Conservation (phyloP, 2,329 filamentous ascomycete genomes). For the Torrubiellomyces zombiae region DNA sequence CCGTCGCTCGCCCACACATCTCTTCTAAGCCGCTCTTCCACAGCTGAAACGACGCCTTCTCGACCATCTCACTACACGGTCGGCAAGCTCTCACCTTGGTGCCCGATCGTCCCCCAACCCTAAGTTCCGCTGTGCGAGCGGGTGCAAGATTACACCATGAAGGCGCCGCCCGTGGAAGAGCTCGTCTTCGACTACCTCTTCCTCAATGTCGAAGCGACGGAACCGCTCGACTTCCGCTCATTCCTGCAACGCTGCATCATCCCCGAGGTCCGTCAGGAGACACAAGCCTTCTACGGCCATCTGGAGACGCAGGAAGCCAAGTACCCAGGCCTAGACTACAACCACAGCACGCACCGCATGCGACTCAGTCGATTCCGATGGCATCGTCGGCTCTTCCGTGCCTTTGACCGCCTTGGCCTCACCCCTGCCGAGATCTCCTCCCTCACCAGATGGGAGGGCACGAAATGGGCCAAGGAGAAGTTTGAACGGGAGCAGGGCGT, state of each 20-base stretch:
- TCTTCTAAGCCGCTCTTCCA: too few relatives aligned
- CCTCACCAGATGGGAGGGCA: conserved; percentile 70
- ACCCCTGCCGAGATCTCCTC: conserved; percentile 53
- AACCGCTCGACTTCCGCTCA: conserved; percentile 54
- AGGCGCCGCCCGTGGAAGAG: conserved; percentile 51
- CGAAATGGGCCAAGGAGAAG: conserved; percentile 65
- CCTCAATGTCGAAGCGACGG: conserved; percentile 46
- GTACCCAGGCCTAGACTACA: conserved; percentile 70
- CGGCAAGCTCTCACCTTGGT: conserved; percentile 1
- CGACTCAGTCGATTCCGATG: conserved; percentile 63
- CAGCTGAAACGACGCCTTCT: too few relatives aligned
- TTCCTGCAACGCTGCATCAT: conserved; percentile 57
- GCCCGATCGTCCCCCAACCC: too few relatives aligned
- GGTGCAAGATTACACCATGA: conserved; percentile 36
- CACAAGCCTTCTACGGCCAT: conserved; percentile 62
- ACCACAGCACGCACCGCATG: conserved; percentile 53
- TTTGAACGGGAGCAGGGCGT: conserved; percentile 62
- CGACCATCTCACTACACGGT: too few relatives aligned
- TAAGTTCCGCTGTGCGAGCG: too few relatives aligned
- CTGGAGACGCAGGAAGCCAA: conserved; percentile 66
- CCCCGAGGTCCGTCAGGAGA: conserved; percentile 63
- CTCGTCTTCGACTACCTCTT: conserved; percentile 62
- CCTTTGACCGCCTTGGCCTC: conserved; percentile 53
- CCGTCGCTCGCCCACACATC: too few relatives aligned
- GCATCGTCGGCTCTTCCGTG: conserved; percentile 60